phyloP scores from a whole-genome alignment of 163 green algal species.

The Botryococcus braunii region DNA sequence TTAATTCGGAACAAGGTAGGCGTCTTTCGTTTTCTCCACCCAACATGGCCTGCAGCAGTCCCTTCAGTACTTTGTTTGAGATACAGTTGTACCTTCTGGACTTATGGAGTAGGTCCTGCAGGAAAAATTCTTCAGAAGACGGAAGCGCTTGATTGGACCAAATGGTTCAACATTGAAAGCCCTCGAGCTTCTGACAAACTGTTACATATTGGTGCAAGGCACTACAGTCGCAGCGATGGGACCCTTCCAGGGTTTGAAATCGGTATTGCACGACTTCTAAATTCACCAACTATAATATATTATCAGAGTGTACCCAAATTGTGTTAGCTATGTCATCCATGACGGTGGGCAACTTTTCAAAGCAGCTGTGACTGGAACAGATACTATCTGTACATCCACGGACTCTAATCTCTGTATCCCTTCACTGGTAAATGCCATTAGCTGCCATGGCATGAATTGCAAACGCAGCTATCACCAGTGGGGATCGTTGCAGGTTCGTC shows the following conservation, averaged over 20 bases:
- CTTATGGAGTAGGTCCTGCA: conserved; percentile 11
- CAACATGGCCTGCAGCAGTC: background rate
- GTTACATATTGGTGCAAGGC: conserved; percentile 90
- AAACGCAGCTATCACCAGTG: background rate
- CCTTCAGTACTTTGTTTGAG: background rate
- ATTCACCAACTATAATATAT: too few species aligned
- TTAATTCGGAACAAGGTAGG: conserved; percentile 91
- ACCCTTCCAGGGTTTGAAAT: conserved; percentile 86
- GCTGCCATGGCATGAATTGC: too few species aligned
- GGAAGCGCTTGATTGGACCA: conserved; percentile 91
- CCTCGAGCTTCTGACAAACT: conserved; percentile 88
- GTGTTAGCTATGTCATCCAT: too few species aligned
- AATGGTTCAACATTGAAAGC: conserved; percentile 97
- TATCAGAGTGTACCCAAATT: too few species aligned
- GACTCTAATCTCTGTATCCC: too few species aligned
- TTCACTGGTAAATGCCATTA: too few species aligned
- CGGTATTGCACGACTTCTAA: too few species aligned
- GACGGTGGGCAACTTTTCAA: too few species aligned
- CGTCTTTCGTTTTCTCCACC: background rate
- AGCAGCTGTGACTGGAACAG: too few species aligned
- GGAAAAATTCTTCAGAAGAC: conserved; percentile 95
- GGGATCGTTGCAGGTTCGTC: conserved; percentile 36
- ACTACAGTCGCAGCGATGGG: conserved; percentile 98
- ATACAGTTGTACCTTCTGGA: background rate
- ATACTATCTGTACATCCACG: too few species aligned